Evolutionary conservation across 2,329 filamentous ascomycete species (phyloP), one percentile per base, ranked within the genome.

Genomic region (Colletotrichum liaoningense): DNA sequence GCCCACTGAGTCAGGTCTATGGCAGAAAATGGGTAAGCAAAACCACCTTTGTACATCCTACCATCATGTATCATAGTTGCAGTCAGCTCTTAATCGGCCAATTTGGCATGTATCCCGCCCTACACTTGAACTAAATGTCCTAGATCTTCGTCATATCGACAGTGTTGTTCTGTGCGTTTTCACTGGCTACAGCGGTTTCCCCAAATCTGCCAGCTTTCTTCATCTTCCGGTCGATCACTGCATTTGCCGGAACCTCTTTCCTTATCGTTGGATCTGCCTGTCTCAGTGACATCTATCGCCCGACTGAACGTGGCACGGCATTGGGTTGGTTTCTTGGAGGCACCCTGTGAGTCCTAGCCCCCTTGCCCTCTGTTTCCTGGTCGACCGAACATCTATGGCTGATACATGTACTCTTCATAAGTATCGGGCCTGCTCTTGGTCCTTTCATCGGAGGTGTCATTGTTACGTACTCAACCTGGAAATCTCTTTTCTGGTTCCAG

Each of bases 401-500:
- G 7, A 49, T 49, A 11, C 11, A 35, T 35, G 33, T 12, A 42
- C 16, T 11, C 19, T 49, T 22, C 16, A 11, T n/a, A 9, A 49
- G 42, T 5, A 88, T 93, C 63, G 92, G 92, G 0, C 92, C 92
- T 6, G 90, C 88, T 2, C 82, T 91, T 71, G 91, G 92, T 0
- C 87, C 88, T 0, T 91, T 93, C 75, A 84, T 94, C 8, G 88
- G 92, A 74, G 92, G 92, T 33, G 90, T 93, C 30, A 92, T 94
- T 64, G 91, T 93, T 30, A 94, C 91, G 0, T 93, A 89, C 80
- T 83, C 86, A 5, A 87, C 85, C 22, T 94, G 92, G 93, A 84
- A 91, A 35, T 88, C 89, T 56, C 92, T 94, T 72, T 94, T 94
- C 82, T 94, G 91, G 90, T 84, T 94, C 1, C 91, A 94, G 76